Evolutionary conservation across 2,329 filamentous ascomycete genomes (phyloP), one percentile per base, ranked within the genome.

Genomic region (Colletotrichum cereale): DNA sequence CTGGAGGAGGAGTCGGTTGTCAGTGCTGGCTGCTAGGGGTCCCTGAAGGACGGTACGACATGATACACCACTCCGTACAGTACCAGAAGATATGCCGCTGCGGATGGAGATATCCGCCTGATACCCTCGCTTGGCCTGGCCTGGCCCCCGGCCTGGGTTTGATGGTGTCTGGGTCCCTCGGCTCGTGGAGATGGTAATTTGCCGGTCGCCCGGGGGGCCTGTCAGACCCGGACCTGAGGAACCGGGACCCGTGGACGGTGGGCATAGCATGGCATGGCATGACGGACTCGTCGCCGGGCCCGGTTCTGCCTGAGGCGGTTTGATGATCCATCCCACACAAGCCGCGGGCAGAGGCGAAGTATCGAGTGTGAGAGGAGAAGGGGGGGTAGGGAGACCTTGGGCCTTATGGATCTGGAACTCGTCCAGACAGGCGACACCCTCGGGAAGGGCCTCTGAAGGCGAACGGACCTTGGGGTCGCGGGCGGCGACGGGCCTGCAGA

Each of bases 401-500:
- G 36, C 38, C 38, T 40, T 40, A n/a, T 11, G 38, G 24, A 8
- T 12, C 47, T 26, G 47, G 47, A 58, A 11, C 29, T 26, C 21
- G 18, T n/a, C 18, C 29, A 11, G 29, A n/a, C 10, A 42, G 18
- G 31, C 38, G 42, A 18, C n/a, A 34, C 5, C 56, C 26, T 53
- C 12, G 31, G 31, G n/a, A 29, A 29, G 26, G 34, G 24, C 31
- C 38, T 36, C 12, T 48, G 31, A 64, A 14, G 57, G 34, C 14
- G 40, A 21, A 11, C 18, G 57, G 21, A 14, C 42, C 40, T 63
- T 69, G 31, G 63, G 62, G 62, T 48, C 52, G 36, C 65, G 68
- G 68, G 60, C 60, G 61, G 66, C 66, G 70, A 61, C 70, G 66
- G 70, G 66, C 66, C 70, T 72, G 66, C 66, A 72, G 70, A 69